A percentile compares a stretch with the other conserved stretches of the same genome.
Conservation (phyloP, 2,329 filamentous ascomycete species). For the Calonectria crousiana region DNA sequence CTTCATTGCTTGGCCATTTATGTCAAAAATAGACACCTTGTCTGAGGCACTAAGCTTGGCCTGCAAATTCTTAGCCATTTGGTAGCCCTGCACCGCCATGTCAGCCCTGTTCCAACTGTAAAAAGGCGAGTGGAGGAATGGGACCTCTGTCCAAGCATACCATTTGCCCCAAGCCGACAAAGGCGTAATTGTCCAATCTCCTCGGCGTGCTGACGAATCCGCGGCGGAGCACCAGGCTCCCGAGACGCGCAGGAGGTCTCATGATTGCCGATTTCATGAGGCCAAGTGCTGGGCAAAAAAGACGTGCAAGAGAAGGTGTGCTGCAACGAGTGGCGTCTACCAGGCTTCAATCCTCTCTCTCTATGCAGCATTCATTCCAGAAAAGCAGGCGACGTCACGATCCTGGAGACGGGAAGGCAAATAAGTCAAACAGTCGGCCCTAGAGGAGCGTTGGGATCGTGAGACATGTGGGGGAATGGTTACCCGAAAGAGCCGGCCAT, state of each 20-base stretch:
- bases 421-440: not conserved
- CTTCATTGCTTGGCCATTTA: conserved; percentile 63
- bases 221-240: conserved; percentile 54
- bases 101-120: conserved; percentile 21
- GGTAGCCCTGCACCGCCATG: conserved; percentile 61
- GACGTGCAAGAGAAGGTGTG: not conserved
- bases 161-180: conserved; percentile 73
- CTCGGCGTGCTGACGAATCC: conserved; percentile 63
- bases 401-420: not conserved
- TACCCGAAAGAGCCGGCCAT: conserved; percentile 51
- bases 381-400: not conserved
- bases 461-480: conserved; percentile 35
- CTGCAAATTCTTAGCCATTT: conserved; percentile 74
- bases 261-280: conserved; percentile 10
- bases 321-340: not conserved
- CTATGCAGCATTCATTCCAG: not conserved
- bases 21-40: conserved; percentile 67
- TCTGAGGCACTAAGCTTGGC: conserved; percentile 65
- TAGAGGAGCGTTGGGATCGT: not conserved
- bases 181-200: conserved; percentile 67
- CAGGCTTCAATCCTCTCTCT: not conserved
- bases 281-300: not conserved
- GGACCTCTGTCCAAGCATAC: conserved; percentile 49
- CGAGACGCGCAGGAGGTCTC: conserved; percentile 41
- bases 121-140: not conserved